A percentile compares a stretch with the other conserved stretches of the same genome.
phyloP scores from a whole-genome alignment of 2,329 filamentous ascomycete species.

The Golovinomyces cichoracearum region DNA sequence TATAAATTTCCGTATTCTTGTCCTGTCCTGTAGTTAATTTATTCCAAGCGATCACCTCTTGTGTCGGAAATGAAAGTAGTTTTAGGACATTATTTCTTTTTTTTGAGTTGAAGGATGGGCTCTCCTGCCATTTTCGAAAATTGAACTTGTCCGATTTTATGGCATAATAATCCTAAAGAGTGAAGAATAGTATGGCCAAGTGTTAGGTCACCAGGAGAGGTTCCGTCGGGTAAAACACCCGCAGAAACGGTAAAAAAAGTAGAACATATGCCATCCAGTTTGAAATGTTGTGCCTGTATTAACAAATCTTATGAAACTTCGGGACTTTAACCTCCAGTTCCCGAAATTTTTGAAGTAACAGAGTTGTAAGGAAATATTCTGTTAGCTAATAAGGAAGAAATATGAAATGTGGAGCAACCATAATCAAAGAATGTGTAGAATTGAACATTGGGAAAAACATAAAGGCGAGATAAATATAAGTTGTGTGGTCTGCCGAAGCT shows the following conservation, averaged over 20 bases:
- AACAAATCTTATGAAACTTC: background rate
- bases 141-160: background rate
- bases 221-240: background rate
- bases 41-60: background rate
- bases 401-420: background rate
- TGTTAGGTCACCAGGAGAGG: background rate
- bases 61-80: background rate
- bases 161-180: background rate
- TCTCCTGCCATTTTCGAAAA: background rate
- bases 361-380: background rate
- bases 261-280: background rate
- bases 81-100: background rate
- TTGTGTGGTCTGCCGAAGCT: background rate
- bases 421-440: background rate
- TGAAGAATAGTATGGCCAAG: background rate
- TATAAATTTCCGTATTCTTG: background rate
- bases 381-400: background rate
- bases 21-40: background rate
- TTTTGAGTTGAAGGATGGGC: background rate
- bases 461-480: background rate
- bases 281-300: background rate
- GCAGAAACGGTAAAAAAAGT: background rate
- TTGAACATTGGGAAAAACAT: background rate
- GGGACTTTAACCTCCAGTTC: background rate
- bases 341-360: background rate